phyloP scores from a whole-genome alignment of 2,329 filamentous ascomycete genomes.

The Daldinia eschscholtzii region DNA sequence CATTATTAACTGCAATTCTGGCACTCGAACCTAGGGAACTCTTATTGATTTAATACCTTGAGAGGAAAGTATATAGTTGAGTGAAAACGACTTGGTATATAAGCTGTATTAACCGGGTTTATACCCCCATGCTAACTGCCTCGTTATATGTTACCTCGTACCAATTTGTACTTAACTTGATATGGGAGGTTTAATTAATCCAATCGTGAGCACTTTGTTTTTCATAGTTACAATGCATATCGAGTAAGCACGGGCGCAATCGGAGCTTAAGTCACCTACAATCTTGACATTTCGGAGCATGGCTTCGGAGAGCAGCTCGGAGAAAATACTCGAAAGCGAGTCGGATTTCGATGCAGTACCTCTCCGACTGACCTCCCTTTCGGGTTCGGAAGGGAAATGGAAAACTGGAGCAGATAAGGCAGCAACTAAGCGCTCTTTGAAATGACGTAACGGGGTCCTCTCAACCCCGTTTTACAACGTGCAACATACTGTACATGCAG shows the following conservation, averaged over 20 bases:
- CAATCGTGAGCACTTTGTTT: neutral
- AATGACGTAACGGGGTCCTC: slow-evolving; percentile 15
- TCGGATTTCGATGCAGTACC: slow-evolving; percentile 8
- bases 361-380: neutral
- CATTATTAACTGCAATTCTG: neutral
- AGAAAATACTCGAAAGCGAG: slow-evolving; percentile 8
- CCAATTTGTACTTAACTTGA: too few species aligned
- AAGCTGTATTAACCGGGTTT: too few species aligned
- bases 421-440: neutral
- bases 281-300: slow-evolving; percentile 22
- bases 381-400: slow-evolving; percentile 1
- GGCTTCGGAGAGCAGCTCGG: slow-evolving; percentile 31
- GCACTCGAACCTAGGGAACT: neutral
- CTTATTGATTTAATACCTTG: neutral
- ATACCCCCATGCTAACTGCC: too few species aligned
- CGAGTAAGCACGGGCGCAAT: slow-evolving; percentile 12
- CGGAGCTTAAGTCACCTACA: slow-evolving; percentile 10
- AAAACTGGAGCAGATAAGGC: neutral
- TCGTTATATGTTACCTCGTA: too few species aligned
- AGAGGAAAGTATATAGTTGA: neutral
- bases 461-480: slow-evolving; percentile 8
- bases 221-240: too few species aligned
- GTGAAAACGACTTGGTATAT: too few species aligned
- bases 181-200: neutral
- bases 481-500: slow-evolving; percentile 13